Evolutionary conservation across 2,329 filamentous ascomycete genomes (phyloP), one percentile per base, ranked within the genome.

Genomic region (Ophiostoma populinum): DNA sequence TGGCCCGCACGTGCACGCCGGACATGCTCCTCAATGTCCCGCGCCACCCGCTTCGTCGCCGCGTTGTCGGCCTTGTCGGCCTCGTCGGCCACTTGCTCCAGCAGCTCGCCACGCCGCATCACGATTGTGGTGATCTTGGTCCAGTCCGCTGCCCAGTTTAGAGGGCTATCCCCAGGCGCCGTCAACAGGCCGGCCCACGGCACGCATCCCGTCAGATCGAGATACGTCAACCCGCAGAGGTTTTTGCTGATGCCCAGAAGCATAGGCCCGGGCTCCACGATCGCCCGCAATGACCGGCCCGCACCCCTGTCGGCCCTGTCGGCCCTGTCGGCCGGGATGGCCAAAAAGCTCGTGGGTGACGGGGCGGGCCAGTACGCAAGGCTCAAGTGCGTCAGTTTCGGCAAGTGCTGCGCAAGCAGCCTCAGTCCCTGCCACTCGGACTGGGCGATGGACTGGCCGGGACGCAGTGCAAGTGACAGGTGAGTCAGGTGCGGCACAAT

Each of bases 241-340:
- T 52, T 54, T 40, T 56, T 59, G 49, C 67, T 68, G 10, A 77
- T 59, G 33, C 63, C 51, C 3, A 75, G 51, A 13, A 67, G 49
- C 5, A 72, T 58, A 0, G 69, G 66, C 48, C n/a, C n/a, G n/a
- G n/a, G n/a, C n/a, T n/a, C n/a, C n/a, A n/a, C n/a, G n/a, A n/a
- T n/a, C n/a, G n/a, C n/a, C n/a, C n/a, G n/a, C n/a, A n/a, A n/a
- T n/a, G n/a, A n/a, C n/a, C n/a, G n/a, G n/a, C n/a, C n/a, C n/a
- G n/a, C n/a, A n/a, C n/a, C n/a, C n/a, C n/a, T n/a, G n/a, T 75
- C 71, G 18, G 59, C 60, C 63, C 65, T 75, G 50, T 75, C 69
- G 24, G n/a, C n/a, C n/a, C n/a, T n/a, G n/a, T n/a, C n/a, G n/a
- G n/a, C n/a, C n/a, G n/a, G n/a, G n/a, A n/a, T n/a, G n/a, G n/a